Evolutionary conservation across 495 filamentous ascomycete species (phyloP).

Genomic region (Penicillium ucsense): DNA sequence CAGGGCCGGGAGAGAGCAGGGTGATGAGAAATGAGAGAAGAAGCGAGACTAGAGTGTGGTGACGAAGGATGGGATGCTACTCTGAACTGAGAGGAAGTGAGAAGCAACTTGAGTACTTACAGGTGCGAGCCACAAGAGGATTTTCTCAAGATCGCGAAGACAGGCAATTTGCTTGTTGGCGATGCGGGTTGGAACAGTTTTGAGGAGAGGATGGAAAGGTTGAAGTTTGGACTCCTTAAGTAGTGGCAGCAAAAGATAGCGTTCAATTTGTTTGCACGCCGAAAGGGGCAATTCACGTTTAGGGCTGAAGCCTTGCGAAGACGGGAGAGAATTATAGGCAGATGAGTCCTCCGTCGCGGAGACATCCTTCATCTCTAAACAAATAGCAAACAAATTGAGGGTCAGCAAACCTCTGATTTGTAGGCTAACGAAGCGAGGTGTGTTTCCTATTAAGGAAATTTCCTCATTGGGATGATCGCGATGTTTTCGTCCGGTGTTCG

Average conservation of each 20-base stretch:
- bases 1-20: not conserved
- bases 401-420: no score
- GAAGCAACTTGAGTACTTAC: constrained; percentile 49
- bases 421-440: no score
- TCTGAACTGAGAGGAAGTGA: not conserved
- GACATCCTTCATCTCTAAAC: constrained; percentile 18
- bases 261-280: constrained; percentile 47
- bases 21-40: not conserved
- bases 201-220: constrained; percentile 68
- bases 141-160: constrained; percentile 84
- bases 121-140: constrained; percentile 72
- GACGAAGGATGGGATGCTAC: not conserved
- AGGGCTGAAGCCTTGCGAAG: constrained; percentile 12
- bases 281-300: constrained; percentile 38
- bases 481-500: no score
- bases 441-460: no score
- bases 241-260: constrained; percentile 48
- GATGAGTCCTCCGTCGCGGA: not conserved
- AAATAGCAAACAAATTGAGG: not conserved
- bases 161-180: constrained; percentile 71
- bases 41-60: not conserved
- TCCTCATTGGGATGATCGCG: no score
- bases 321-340: constrained; percentile 6
- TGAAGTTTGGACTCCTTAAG: constrained; percentile 48
- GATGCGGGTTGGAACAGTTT: constrained; percentile 66